Base-by-base conservation (phyloP, 129 eudicot species). In the Artemisia tridentata region DNA sequence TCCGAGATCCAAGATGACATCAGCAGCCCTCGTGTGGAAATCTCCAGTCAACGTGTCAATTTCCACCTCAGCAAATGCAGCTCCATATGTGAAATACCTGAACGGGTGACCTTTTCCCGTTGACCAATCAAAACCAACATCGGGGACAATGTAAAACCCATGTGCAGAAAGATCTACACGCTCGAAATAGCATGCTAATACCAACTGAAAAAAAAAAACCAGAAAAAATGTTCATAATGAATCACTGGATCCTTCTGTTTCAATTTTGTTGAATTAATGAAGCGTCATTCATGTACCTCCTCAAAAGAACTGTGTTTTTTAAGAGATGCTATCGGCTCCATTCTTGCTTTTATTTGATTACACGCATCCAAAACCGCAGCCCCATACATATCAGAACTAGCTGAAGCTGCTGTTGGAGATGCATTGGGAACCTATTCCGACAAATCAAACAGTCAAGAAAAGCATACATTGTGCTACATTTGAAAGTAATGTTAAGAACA, bases 321-420 rank as follows among this genome's bases (percentile, higher is more conserved):
- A 61, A 45, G 79, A 2, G 88, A 82, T 43, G 87, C 87, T 7
- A 95, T 75, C 5, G 97, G 97, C 68, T 87, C 86, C 97, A 95
- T 95, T 69, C 99, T 77, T 63, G 96, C 81, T 90, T 90, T 95
- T 56, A 95, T 81, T 86, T 95, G 99, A 31, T 85, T 82, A 62
- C 99, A 95, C 11, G 99, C 99, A 80, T 95, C 99, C 67, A 95
- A 78, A 59, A 95, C 99, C 55, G 99, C 99, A 47, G 97, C 99
- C 55, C 99, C 99, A 31, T 95, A 95, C 86, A 90, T 71, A 74
- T 95, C 99, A 21, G 99, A 90, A 68, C 99, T 95, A 55, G 97
- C 99, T 6, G 99, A 95, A 72, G 99, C 99, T 65, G 99, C 99
- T 59, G 99, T 95, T 11, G 99, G 97, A 61, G 99, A 90, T 59